Evolutionary conservation across 2,329 filamentous ascomycete genomes (phyloP), one percentile per base, ranked within the genome.

Genomic region (Akanthomyces dipterigenus): DNA sequence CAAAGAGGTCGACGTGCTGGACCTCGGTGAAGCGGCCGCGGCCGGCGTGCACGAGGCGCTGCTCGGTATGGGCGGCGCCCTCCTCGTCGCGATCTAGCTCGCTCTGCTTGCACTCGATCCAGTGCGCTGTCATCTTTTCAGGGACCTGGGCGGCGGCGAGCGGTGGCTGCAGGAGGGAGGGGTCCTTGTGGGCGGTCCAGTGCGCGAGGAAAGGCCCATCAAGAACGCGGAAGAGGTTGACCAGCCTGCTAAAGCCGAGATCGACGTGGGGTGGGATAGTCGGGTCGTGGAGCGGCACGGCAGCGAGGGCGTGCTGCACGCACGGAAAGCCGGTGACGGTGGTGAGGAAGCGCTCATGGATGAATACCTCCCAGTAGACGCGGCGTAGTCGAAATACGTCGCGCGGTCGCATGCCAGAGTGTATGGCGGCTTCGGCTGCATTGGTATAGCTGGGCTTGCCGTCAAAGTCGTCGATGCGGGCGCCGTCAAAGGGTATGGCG

Each of bases 281-380:
- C 2, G 66, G 59, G 63, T 77, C 76, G 11, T 65, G 40, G 2
- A 67, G 49, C 1, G 73, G 73, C 20, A 72, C 65, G 4, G 68
- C 68, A 18, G 64, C 61, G 7, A 77, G 70, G 0, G 74, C 71
- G 9, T 66, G 65, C 63, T 77, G 66, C 18, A 71, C 67, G 31
- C 72, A 72, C 1, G 75, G 73, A 5, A 77, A 77, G 48, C 80
- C 80, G 43, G 81, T 77, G 4, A 80, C 71, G 28, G 84, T 78
- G 38, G 78, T 78, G n/a, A 81, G 66, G 66, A 84, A 84, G 18
- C 82, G 77, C 66, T 84, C 82, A 63, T 84, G 81, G 36, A 84
- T 80, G 65, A 80, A 84, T 14, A 76, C 77, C 64, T 82, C 77
- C 81, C 82, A 84, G 67, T 84, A 83, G 1, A 82, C 68, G 3